Base-by-base conservation (phyloP, 306 rosid genomes). In the Purshia tridentata region DNA sequence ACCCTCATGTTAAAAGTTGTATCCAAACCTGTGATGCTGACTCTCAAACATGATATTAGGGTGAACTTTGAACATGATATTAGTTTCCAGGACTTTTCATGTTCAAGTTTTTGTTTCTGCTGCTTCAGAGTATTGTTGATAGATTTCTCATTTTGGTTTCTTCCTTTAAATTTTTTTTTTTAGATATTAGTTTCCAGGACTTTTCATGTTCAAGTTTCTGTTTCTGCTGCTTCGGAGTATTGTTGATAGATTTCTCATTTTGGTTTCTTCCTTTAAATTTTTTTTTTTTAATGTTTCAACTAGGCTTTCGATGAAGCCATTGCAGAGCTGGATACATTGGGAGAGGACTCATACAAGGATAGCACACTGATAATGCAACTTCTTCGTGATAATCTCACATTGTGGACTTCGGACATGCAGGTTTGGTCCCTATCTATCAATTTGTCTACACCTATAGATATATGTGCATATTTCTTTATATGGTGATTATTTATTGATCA, bases 361-460 rank as follows among this genome's bases (percentile, higher is more conserved):
- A 81, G 82, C 72, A 81, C 85, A 54, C 64, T 81, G 65, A 81
- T 81, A 72, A 81, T 81, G 85, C 85, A 77, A 53, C 85, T 81
- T 47, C 74, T 81, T 47, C 73, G 85, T 45, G 85, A 81, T 75
- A 81, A 81, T 61, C 81, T 81, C 76, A 77, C 85, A 69, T 65
- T 81, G 76, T 81, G 82, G 85, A 81, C 80, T 67, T 73, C 82
- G 3, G 80, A 76, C 50, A 68, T 76, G 75, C 75, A 76, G 80
- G 80, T 76, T 29, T n/a, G 4, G 51, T 16, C 54, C 18, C 39
- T 4, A 19, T 46, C 6, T 13, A 4, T 39, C 14, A 18, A 3
- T 20, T 13, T 0, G 37, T 42, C 52, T 6, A 10, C 54, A 41
- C 29, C 16, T 8, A 72, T 10, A 22, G 9, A 57, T 19, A 37